Base-by-base conservation (phyloP, 1,139 yeast genomes). In the Arxiozyma bovina region DNA sequence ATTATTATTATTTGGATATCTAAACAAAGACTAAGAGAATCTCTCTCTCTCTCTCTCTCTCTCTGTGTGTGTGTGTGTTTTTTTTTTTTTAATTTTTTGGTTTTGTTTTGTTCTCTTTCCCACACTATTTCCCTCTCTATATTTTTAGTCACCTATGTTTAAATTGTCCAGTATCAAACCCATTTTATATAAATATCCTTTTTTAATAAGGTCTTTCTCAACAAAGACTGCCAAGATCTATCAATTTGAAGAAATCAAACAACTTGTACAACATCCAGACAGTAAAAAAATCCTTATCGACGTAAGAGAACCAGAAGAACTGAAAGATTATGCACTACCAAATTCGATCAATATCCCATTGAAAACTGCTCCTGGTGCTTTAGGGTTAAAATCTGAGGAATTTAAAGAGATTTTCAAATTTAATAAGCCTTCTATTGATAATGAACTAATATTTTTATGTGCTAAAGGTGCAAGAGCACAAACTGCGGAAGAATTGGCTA, bases 361-460 rank as follows among this genome's bases (percentile, higher is more conserved):
- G 74, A 90, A 89, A 67, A 82, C 95, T 8, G 81, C 91, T 18
- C 98, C 98, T 0, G 96, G 96, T n/a, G 98, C 98, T 0, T 77
- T 93, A 60, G 89, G 87, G 54, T 78, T 93, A 56, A 73, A 83
- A 1, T 77, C 79, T 8, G 95, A 87, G 53, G 96, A 88, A 61
- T 93, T 94, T 66, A 78, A 81, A 63, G 87, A 86, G 44, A 75
- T 80, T 53, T 90, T 91, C 73, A 93, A 96, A 18, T 84, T 90
- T 65, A 77, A 76, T n/a, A 93, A 93, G 73, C 99, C 99, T 4
- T 63, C 74, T 7, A 70, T 75, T 47, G 83, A 81, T 51, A 81
- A 86, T 66, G 89, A 88, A 63, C 76, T 93, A 68, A 80, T 93
- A 46, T 91, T 93, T 72, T 91, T 91, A 73, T 93, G 99, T 73